A percentile compares a stretch with the other conserved stretches of the same genome.
Conservation (phyloP, 2,329 filamentous ascomycete genomes). For the Chaetomiaceae sp. region DNA sequence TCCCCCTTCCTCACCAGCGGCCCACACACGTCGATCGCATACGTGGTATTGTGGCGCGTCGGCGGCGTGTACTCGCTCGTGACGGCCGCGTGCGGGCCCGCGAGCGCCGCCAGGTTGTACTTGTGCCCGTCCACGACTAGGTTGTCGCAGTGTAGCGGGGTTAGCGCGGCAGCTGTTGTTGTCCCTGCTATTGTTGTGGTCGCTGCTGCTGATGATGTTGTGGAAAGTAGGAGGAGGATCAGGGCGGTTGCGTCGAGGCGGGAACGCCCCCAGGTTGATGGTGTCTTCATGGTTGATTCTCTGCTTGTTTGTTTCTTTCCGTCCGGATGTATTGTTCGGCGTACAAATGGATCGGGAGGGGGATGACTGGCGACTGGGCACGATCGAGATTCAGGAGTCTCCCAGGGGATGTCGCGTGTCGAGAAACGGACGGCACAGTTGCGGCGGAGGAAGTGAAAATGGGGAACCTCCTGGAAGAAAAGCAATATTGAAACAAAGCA, state of each 20-base stretch:
- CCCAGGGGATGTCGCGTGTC: too few relatives aligned
- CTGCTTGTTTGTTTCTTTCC: not conserved
- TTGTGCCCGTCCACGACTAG: constrained; percentile 54
- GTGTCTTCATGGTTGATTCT: constrained; percentile 4
- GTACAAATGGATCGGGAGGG: not conserved
- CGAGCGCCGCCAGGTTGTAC: constrained; percentile 62
- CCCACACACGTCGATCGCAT: constrained; percentile 73
- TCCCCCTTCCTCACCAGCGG: constrained; percentile 60
- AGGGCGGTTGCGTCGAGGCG: not conserved
- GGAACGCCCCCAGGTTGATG: not conserved
- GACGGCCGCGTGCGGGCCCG: constrained; percentile 65
- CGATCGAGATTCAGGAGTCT: too few relatives aligned
- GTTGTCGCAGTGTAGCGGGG: constrained; percentile 59
- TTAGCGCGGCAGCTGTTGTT: too few relatives aligned
- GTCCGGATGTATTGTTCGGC: not conserved
- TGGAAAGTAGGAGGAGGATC: not conserved
- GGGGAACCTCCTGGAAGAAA: too few relatives aligned
- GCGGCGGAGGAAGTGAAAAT: too few relatives aligned
- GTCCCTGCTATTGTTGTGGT: not conserved
- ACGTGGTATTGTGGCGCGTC: constrained; percentile 67
- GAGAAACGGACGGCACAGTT: too few relatives aligned
- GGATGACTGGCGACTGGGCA: too few relatives aligned
- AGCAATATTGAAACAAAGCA: too few relatives aligned
- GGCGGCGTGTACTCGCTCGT: constrained; percentile 50
- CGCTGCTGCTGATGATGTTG: not conserved